Base-by-base conservation (phyloP, 163 green algal genomes). In the Chlamydomonas reinhardtii region DNA sequence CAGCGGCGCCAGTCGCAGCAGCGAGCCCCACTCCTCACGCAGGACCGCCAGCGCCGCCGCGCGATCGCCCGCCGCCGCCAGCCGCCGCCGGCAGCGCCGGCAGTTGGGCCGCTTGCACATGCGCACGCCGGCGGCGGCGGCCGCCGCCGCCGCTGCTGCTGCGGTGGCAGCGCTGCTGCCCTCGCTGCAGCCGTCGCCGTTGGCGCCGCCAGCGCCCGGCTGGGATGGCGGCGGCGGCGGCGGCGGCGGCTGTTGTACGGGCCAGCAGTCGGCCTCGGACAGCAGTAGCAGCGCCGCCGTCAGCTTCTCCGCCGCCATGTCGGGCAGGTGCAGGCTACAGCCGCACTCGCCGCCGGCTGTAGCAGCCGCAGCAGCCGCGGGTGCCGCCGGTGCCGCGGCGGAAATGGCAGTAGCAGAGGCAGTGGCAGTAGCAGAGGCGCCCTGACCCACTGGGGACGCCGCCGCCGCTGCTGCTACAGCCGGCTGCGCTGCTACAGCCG, bases 291-390 rank as follows among this genome's bases (percentile, higher is more conserved):
- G 80, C 70, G 56, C 54, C 56, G 34, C 11, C 4, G 80, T 37
- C 29, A 86, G 70, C 80, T 86, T 86, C 80, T 86, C 80, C 16
- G 80, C 56, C 19, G 71, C 71, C 80, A 86, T 61, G 20, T 73
- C 56, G 20, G 79, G 79, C 25, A 86, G 79, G 2, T 15, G 34
- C 54, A 78, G 34, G 32, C 54, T 4, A 12, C 78, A 62, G 48
- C n/a, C 24, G 24, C 66, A 64, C 25, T 34, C 62, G 34, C 19
- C 22, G 48, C 12, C 48, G 6, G 48, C 48, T 1, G 12, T 14
- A n/a, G 48, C 32, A 17, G 64, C 64, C 64, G 72, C 43, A 34
- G 76, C 61, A 52, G 17, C 59, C 20, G 76, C 62, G 12, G 56
- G 34, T 37, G 61, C 59, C 31, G 74, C 59, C 17, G 31, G 34